Base-by-base conservation (phyloP, 148 eudicot genomes). In the Bassia scoparia region DNA sequence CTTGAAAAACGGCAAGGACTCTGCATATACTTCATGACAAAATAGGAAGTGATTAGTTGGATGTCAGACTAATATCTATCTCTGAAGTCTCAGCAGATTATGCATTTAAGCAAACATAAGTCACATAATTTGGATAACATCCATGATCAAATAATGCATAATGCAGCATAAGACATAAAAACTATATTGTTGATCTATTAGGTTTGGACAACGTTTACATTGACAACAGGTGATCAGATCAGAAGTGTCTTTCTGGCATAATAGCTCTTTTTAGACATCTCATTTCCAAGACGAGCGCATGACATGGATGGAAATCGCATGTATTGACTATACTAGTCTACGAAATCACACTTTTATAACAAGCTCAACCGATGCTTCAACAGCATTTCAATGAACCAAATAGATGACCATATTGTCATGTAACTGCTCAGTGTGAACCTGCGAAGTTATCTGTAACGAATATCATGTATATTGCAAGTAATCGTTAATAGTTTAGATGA, bases 1-100 rank as follows among this genome's bases (percentile, higher is more conserved):
- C 87, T 61, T 87, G 89, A 72, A 91, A 95, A 56, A 97, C 97
- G 96, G 89, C 79, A 91, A 74, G 5, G 93, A 91, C 70, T 88
- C 91, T 72, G 91, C 93, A 69, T 91, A 91, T 24, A 91, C 97
- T 91, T 63, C 76, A 8, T 50, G 64, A 76, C 54, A 48, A 73
- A 71, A 74, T 37, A 6, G 23, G 46, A 26, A 60, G 46, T 23
- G 16, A 38, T 75, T 54, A 80, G 76, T 50, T 33, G 18, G 66
- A 24, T 16, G 23, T 56, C 33, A 13, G 13, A 29, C 6, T 56
- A 34, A n/a, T 29, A 7, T n/a, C n/a, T n/a, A n/a, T 41, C 67
- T 52, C 30, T 3, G 30, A 17, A 29, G 29, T 43, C 33, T 17
- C n/a, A 48, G 9, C 2, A 58, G 13, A 71, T 17, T 29, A 27